phyloP scores from a whole-genome alignment of 2,329 filamentous ascomycete genomes.

The Zymoseptoria pseudotritici region DNA sequence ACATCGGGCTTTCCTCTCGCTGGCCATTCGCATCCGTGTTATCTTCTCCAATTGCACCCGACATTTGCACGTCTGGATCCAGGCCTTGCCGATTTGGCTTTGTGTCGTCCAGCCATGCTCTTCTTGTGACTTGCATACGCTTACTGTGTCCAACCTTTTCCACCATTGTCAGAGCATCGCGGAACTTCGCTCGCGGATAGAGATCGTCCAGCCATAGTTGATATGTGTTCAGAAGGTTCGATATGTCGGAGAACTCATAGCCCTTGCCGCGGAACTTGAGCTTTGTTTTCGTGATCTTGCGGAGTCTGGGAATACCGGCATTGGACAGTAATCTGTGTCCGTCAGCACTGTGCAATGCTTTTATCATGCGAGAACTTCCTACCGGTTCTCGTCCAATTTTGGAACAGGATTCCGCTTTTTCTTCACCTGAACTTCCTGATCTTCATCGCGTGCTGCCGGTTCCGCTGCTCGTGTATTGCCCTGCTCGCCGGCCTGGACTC shows the following conservation, averaged over 20 bases:
- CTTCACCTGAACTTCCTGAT: conserved; percentile 75
- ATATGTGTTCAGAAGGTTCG: conserved; percentile 77
- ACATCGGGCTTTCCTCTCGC: not conserved
- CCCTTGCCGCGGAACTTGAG: conserved; percentile 87
- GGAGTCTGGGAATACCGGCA: conserved; percentile 74
- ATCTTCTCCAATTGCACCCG: conserved; percentile 10
- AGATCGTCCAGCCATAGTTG: conserved; percentile 96
- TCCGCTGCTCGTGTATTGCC: conserved; percentile 33
- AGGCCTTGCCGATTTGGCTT: conserved; percentile 41
- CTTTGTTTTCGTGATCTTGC: conserved; percentile 58
- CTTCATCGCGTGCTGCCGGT: conserved; percentile 53
- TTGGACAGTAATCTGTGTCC: conserved; percentile 66
- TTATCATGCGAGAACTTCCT: conserved; percentile 5
- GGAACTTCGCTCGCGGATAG: conserved; percentile 89
- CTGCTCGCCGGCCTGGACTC: conserved; percentile 21
- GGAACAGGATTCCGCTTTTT: conserved; percentile 71
- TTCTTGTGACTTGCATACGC: conserved; percentile 63
- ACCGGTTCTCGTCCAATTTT: conserved; percentile 81
- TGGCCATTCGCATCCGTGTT: conserved; percentile 2
- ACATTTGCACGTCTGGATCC: conserved; percentile 11
- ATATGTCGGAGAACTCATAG: conserved; percentile 87
- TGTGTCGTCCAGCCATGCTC: conserved; percentile 75
- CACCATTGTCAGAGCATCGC: conserved; percentile 80
- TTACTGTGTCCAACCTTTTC: conserved; percentile 90
- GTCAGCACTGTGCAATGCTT: conserved; percentile 1